Percentiles rank a stretch among this genome's conserved stretches.
These are phyloP conservation scores for Globisporangium cylindrosporum DNA, from an alignment of 352 stramenopile species.

Conservation along the genomic window DNA sequence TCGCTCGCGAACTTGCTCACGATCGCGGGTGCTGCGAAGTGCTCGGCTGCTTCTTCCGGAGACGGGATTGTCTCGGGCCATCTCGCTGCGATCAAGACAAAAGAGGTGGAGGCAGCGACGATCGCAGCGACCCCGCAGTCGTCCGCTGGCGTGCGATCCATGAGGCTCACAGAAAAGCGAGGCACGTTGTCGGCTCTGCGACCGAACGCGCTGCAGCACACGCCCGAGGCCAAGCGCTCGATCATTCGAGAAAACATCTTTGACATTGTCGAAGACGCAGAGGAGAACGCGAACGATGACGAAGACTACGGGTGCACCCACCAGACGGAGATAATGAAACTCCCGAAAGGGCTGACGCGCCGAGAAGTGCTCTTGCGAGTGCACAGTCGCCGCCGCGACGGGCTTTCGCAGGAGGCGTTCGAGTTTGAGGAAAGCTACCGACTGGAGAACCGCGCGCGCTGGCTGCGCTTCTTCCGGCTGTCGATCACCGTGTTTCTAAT, in stretches of 20 bases:
- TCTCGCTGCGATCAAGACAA: conserved; percentile 26
- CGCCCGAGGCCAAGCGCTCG: conserved; percentile 30
- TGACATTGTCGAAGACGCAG: conserved; percentile 70
- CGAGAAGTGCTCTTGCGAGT: conserved; percentile 64
- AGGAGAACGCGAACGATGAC: conserved; percentile 31
- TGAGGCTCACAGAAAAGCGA: conserved; percentile 27
- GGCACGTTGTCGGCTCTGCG: conserved; percentile 38
- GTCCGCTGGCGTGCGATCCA: not conserved
- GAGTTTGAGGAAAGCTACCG: conserved; percentile 78
- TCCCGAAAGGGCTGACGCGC: conserved; percentile 65
- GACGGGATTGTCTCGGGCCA: conserved; percentile 16
- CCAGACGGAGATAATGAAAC: conserved; percentile 70
- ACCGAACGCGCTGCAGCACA: conserved; percentile 31
- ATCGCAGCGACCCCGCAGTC: conserved; percentile 27
- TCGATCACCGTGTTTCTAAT: conserved; percentile 66
- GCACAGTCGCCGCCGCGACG: conserved; percentile 27
- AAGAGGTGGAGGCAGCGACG: conserved; percentile 26
- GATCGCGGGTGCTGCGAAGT: conserved; percentile 15
- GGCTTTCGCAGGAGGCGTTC: conserved; percentile 46
- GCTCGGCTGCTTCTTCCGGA: not conserved
- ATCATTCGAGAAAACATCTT: conserved; percentile 73
- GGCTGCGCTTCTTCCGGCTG: conserved; percentile 65
- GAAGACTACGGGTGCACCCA: conserved; percentile 21
- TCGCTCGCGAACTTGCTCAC: conserved; percentile 28
- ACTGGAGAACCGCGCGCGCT: conserved; percentile 59